Conservation (phyloP, 1,139 yeast species). For the Yamadazyma diddensiae region DNA sequence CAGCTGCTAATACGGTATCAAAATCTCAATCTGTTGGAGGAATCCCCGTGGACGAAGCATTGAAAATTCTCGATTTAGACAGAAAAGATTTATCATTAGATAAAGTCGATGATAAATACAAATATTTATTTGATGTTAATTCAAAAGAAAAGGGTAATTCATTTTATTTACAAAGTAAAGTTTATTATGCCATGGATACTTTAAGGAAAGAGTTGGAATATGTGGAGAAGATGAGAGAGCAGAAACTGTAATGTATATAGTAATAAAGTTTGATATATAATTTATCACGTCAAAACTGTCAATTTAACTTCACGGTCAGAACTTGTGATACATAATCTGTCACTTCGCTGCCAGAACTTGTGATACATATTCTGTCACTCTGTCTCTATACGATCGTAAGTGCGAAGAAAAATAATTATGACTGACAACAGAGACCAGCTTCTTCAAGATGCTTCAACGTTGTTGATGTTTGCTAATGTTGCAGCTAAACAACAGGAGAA, state of each 20-base stretch:
- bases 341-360: too few species aligned
- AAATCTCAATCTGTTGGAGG: conserved; percentile 62
- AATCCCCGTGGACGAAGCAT: conserved; percentile 82
- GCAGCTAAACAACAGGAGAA: conserved; percentile 43
- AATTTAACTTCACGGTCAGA: too few species aligned
- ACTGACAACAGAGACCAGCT: conserved; percentile 11
- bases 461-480: conserved; percentile 60
- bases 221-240: conserved; percentile 34
- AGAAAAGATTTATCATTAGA: conserved; percentile 53
- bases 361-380: too few species aligned
- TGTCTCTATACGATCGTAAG: conserved; percentile 5
- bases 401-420: conserved; percentile 4
- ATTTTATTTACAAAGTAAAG: conserved; percentile 88
- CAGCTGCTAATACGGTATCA: conserved; percentile 51
- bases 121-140: conserved; percentile 82
- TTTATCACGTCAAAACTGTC: too few species aligned
- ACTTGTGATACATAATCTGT: too few species aligned
- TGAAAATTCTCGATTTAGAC: conserved; percentile 84
- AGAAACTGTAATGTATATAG: too few species aligned
- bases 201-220: conserved; percentile 46
- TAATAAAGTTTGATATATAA: too few species aligned
- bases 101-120: conserved; percentile 70
- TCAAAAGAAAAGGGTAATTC: conserved; percentile 93
- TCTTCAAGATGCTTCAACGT: conserved; percentile 55
- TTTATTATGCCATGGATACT: conserved; percentile 63